Conservation (phyloP, 164 flowering plant species). For the Nymphaea thermarum region DNA sequence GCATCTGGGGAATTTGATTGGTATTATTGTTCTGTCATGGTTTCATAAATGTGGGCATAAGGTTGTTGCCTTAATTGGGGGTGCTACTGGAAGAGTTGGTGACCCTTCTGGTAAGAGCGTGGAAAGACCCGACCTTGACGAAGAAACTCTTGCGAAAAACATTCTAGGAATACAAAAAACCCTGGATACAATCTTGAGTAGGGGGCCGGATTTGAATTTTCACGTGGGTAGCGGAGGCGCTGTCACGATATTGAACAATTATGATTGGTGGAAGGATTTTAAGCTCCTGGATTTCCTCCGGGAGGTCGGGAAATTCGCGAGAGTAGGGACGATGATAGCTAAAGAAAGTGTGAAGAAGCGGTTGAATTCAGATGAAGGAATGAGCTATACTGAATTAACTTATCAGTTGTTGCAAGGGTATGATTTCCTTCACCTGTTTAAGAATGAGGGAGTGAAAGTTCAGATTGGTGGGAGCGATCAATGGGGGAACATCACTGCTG, state of each 20-base stretch:
- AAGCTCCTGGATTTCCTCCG: conserved; percentile 48
- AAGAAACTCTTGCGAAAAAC: conserved; percentile 34
- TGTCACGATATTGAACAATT: conserved; percentile 44
- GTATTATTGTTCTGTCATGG: conserved; percentile 76
- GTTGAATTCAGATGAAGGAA: conserved; percentile 17
- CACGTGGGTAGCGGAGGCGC: conserved; percentile 3
- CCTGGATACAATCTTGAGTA: conserved; percentile 23
- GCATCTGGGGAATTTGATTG: conserved; percentile 74
- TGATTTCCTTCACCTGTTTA: conserved; percentile 17
- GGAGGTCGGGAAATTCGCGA: conserved; percentile 47
- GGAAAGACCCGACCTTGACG: conserved; percentile 64
- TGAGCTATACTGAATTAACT: conserved; percentile 37
- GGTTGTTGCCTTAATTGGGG: conserved; percentile 58
- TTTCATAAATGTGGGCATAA: conserved; percentile 58
- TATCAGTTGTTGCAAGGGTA: conserved; percentile 56
- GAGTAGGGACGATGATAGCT: conserved; percentile 42
- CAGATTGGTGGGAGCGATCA: conserved; percentile 90
- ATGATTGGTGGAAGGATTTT: conserved; percentile 82
- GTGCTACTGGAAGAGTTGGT: conserved; percentile 76
- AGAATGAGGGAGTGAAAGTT: conserved; percentile 48
- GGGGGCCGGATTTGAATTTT: background rate
- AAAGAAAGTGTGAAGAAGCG: conserved; percentile 29
- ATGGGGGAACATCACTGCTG: conserved; percentile 87
- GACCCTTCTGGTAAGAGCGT: conserved; percentile 78
- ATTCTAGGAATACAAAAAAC: conserved; percentile 27